These are phyloP conservation scores for Exophiala alcalophila DNA, from an alignment of 2,329 filamentous ascomycete species.

Conservation along the genomic window DNA sequence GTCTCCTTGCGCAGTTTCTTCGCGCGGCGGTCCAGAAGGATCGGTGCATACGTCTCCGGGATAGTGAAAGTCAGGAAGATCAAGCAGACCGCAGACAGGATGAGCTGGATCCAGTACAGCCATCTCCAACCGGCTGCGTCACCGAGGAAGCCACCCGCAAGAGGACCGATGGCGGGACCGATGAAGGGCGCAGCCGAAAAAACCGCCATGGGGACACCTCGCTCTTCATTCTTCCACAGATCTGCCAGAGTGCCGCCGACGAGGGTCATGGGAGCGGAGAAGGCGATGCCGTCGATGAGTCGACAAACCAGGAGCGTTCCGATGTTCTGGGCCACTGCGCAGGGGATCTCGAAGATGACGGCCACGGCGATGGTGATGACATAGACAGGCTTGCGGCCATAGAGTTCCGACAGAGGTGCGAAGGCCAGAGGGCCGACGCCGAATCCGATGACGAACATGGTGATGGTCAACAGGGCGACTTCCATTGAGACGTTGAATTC, in stretches of 20 bases:
- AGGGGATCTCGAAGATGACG: slow-evolving; percentile 76
- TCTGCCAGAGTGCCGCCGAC: slow-evolving; percentile 80
- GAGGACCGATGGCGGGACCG: slow-evolving; percentile 72
- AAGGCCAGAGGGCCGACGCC: slow-evolving; percentile 78
- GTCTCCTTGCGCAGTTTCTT: slow-evolving; percentile 68
- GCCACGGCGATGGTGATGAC: slow-evolving; percentile 65
- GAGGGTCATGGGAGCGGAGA: slow-evolving; percentile 81
- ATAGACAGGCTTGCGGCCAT: slow-evolving; percentile 71
- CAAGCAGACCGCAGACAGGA: slow-evolving; percentile 68
- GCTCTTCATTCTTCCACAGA: slow-evolving; percentile 79
- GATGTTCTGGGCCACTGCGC: slow-evolving; percentile 73
- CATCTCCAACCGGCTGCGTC: slow-evolving; percentile 73
- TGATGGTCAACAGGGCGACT: slow-evolving; percentile 68
- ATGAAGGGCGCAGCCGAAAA: slow-evolving; percentile 81
- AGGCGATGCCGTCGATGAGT: slow-evolving; percentile 76
- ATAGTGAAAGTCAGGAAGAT: slow-evolving; percentile 81
- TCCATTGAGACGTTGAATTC: slow-evolving; percentile 69
- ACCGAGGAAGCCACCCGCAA: slow-evolving; percentile 72
- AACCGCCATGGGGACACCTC: slow-evolving; percentile 81
- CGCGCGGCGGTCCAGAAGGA: slow-evolving; percentile 68
- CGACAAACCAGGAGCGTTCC: slow-evolving; percentile 72
- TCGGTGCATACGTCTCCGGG: slow-evolving; percentile 82
- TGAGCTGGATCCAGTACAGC: slow-evolving; percentile 85
- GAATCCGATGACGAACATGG: slow-evolving; percentile 77
- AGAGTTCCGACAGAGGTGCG: slow-evolving; percentile 72